Conservation (phyloP, 1,284 basidiomycete species). For the Austroboletus novae-zelandiae region DNA sequence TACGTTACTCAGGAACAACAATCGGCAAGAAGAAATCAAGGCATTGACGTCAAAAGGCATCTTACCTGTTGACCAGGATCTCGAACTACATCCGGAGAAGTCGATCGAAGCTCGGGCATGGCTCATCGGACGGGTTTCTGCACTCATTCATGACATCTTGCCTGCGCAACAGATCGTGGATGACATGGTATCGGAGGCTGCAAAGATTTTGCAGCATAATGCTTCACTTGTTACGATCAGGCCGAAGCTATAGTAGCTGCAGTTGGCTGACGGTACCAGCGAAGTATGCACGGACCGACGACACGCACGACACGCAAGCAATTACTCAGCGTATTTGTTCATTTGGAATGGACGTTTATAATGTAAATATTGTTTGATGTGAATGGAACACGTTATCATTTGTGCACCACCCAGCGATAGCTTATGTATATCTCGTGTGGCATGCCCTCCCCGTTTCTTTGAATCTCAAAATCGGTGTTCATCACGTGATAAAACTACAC, state of each 20-base stretch:
- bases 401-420: no score
- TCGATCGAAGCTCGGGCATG: constrained; percentile 54
- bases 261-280: not conserved
- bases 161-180: constrained; percentile 83
- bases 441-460: no score
- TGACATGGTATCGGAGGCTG: constrained; percentile 74
- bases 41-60: constrained; percentile 75
- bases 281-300: not conserved
- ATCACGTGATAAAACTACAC: constrained; percentile 9
- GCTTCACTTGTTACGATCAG: constrained; percentile 38
- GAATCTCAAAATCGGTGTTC: no score
- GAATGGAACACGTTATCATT: no score
- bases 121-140: constrained; percentile 80
- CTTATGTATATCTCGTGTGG: no score
- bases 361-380: no score
- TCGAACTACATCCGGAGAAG: constrained; percentile 76
- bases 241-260: constrained; percentile 41
- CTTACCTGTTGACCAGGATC: constrained; percentile 68
- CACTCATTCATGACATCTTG: constrained; percentile 69
- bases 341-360: no score
- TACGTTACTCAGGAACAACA: constrained; percentile 47
- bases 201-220: constrained; percentile 41
- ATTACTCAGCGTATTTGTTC: no score
- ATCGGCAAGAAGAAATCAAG: constrained; percentile 72
- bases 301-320: not conserved